A percentile compares a stretch with the other conserved stretches of the same genome.
These are phyloP conservation scores for Coemansia erecta DNA, from an alignment of 192 early-diverging fungal genomes.

Conservation along the genomic window DNA sequence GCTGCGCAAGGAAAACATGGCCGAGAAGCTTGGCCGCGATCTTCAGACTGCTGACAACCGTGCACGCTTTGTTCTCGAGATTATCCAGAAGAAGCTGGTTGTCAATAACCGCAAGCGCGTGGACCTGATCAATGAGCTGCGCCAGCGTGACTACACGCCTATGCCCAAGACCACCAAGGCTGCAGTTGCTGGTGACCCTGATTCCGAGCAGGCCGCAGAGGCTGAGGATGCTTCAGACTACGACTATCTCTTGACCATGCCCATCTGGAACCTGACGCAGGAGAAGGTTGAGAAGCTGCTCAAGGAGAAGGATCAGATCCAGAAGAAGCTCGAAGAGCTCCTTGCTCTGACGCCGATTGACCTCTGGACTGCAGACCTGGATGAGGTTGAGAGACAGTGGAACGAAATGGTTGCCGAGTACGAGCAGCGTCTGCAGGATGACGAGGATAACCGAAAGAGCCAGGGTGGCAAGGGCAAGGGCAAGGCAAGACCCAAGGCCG, in stretches of 20 bases:
- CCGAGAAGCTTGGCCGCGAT: slow-evolving; percentile 63
- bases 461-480: slow-evolving; percentile 36
- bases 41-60: slow-evolving; percentile 76
- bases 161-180: slow-evolving; percentile 55
- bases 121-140: slow-evolving; percentile 73
- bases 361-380: slow-evolving; percentile 85
- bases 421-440: slow-evolving; percentile 33
- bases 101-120: slow-evolving; percentile 85
- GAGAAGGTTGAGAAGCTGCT: slow-evolving; percentile 82
- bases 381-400: slow-evolving; percentile 83
- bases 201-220: slow-evolving; percentile 46
- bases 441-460: slow-evolving; percentile 36
- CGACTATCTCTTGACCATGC: slow-evolving; percentile 88
- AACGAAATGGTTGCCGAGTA: slow-evolving; percentile 55
- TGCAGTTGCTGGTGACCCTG: slow-evolving; percentile 47
- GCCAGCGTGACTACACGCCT: slow-evolving; percentile 62
- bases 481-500: slow-evolving; percentile 20
- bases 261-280: slow-evolving; percentile 85
- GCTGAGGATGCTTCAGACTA: slow-evolving; percentile 50
- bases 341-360: slow-evolving; percentile 64
- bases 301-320: slow-evolving; percentile 66
- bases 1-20: slow-evolving; percentile 78
- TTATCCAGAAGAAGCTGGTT: slow-evolving; percentile 77
- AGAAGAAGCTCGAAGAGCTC: slow-evolving; percentile 65
- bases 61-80: slow-evolving; percentile 84